phyloP scores from a whole-genome alignment of 495 filamentous ascomycete genomes.

The Evansstolkia leycettana region DNA sequence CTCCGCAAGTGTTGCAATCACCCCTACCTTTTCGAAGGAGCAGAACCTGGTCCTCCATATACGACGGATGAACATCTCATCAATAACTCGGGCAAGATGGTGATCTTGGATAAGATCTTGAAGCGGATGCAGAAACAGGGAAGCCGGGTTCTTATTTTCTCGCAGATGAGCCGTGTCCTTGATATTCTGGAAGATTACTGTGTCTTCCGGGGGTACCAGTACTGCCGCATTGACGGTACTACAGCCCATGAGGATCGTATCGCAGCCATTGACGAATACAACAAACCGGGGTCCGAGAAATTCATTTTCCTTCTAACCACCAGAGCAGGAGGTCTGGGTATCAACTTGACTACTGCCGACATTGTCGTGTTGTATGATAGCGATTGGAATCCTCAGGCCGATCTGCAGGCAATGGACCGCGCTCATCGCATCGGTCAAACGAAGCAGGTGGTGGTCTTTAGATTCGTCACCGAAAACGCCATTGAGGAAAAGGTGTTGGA shows the following conservation, averaged over 20 bases:
- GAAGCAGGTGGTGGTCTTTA: constrained; percentile 92
- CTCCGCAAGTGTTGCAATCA: constrained; percentile 99
- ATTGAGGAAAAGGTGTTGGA: constrained; percentile 99
- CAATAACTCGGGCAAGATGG: constrained; percentile 92
- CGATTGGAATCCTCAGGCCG: constrained; percentile 98
- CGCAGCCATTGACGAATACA: constrained; percentile 95
- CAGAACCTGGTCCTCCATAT: constrained; percentile 93
- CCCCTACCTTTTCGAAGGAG: constrained; percentile 96
- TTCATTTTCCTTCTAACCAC: constrained; percentile 98
- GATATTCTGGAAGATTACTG: constrained; percentile 99
- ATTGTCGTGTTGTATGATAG: constrained; percentile 98
- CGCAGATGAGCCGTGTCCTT: constrained; percentile 94
- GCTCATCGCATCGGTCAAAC: constrained; percentile 98
- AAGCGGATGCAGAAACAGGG: constrained; percentile 72
- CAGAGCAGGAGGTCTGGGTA: constrained; percentile 91
- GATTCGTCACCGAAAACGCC: constrained; percentile 94
- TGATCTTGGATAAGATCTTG: constrained; percentile 88
- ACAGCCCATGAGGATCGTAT: constrained; percentile 98
- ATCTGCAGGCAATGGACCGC: constrained; percentile 97
- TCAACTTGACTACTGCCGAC: constrained; percentile 92
- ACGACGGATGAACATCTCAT: constrained; percentile 96
- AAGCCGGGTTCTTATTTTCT: constrained; percentile 94
- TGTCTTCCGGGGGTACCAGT: constrained; percentile 85
- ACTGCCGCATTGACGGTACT: constrained; percentile 94
- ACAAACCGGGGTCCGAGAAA: constrained; percentile 87